Conservation (phyloP, 2,329 filamentous ascomycete genomes). For the Hypoxylon sp. region DNA sequence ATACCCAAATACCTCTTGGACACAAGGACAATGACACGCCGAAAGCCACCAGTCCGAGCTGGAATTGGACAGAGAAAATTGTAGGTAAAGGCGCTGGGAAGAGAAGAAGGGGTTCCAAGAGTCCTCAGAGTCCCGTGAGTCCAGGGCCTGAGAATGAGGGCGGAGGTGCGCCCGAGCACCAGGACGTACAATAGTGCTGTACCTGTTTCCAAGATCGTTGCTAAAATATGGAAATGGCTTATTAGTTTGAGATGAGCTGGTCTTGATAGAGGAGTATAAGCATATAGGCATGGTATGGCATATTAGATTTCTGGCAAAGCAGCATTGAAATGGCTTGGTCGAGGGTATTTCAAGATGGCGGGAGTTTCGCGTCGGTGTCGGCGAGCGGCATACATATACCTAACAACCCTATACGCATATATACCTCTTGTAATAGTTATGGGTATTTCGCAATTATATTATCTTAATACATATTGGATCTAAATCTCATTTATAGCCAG, state of each 20-base stretch:
- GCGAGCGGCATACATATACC: slow-evolving; percentile 10
- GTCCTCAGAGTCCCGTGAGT: slow-evolving; percentile 35
- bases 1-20: slow-evolving; percentile 28
- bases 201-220: neutral
- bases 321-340: slow-evolving; percentile 27
- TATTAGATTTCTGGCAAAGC: slow-evolving; percentile 33
- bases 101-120: slow-evolving; percentile 43
- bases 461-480: slow-evolving; percentile 7
- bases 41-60: slow-evolving; percentile 49
- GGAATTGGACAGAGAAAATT: slow-evolving; percentile 64
- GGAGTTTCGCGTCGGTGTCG: neutral
- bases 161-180: neutral
- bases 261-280: slow-evolving; percentile 29
- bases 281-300: slow-evolving; percentile 19
- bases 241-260: neutral
- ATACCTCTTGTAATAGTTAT: slow-evolving; percentile 30
- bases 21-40: slow-evolving; percentile 38
- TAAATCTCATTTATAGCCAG: neutral
- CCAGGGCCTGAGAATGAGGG: slow-evolving; percentile 13
- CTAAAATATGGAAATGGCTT: slow-evolving; percentile 1
- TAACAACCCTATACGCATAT: neutral
- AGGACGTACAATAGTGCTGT: slow-evolving; percentile 8
- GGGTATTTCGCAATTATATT: neutral
- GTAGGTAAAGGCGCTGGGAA: slow-evolving; percentile 56
- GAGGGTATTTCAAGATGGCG: slow-evolving; percentile 18